Evolutionary conservation across 768 basidiomycete genomes (phyloP).

Genomic region (Serpula lacrymans): DNA sequence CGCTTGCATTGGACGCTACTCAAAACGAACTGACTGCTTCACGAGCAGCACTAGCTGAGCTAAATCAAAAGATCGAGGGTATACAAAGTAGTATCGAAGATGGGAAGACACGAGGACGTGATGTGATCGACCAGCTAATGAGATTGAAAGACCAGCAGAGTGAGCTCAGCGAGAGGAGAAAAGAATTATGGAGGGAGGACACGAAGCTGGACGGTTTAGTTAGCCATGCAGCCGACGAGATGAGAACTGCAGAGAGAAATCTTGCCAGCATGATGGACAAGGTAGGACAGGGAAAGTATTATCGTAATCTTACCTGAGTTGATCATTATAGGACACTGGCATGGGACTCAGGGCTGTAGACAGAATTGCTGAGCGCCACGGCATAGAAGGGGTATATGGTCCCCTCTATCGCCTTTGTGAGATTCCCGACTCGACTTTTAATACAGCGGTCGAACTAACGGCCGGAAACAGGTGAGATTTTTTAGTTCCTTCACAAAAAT

Average conservation of each 20-base stretch:
- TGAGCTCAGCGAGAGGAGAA: slow-evolving; percentile 74
- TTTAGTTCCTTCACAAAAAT: background rate
- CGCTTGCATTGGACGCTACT: slow-evolving; percentile 51
- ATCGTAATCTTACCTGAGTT: slow-evolving; percentile 1
- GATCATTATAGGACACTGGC: slow-evolving; percentile 74
- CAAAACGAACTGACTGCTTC: slow-evolving; percentile 47
- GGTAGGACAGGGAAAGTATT: no score
- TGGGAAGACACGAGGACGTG: slow-evolving; percentile 51
- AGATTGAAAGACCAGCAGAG: slow-evolving; percentile 64
- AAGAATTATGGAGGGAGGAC: slow-evolving; percentile 95
- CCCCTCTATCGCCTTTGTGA: slow-evolving; percentile 94
- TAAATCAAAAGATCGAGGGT: slow-evolving; percentile 56
- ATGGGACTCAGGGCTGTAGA: slow-evolving; percentile 85
- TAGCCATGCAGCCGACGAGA: slow-evolving; percentile 72
- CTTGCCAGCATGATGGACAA: slow-evolving; percentile 96
- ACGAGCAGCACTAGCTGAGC: slow-evolving; percentile 45
- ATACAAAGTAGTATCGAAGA: slow-evolving; percentile 64
- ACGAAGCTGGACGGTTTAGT: slow-evolving; percentile 80
- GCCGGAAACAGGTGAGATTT: slow-evolving; percentile 84
- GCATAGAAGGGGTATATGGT: slow-evolving; percentile 84
- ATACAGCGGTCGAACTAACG: slow-evolving; percentile 89
- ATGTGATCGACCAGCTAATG: slow-evolving; percentile 58
- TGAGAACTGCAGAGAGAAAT: slow-evolving; percentile 73
- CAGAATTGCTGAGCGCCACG: slow-evolving; percentile 72
- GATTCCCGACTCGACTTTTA: slow-evolving; percentile 83